Evolutionary conservation across 2,329 filamentous ascomycete genomes (phyloP).

Genomic region (Claviceps spartinae): DNA sequence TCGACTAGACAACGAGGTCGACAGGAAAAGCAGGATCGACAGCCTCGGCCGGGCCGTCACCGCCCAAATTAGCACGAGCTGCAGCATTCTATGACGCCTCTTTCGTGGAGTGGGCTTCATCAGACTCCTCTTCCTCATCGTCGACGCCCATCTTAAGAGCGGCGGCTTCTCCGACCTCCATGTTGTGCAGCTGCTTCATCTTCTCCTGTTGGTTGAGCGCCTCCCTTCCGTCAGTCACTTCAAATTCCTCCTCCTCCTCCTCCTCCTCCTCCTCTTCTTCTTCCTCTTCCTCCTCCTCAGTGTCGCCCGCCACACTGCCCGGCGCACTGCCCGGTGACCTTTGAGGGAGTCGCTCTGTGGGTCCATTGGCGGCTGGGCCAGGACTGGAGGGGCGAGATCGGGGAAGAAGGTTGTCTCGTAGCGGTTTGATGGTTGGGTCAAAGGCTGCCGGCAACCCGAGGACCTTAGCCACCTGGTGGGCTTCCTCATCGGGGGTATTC

Average conservation of each 20-base stretch:
- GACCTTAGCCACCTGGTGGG: slow-evolving; percentile 49
- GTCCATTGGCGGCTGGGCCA: slow-evolving; percentile 7
- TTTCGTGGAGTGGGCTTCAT: slow-evolving; percentile 12
- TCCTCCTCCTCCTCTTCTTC: slow-evolving; percentile 20
- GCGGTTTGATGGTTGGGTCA: slow-evolving; percentile 49
- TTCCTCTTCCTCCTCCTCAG: slow-evolving; percentile 22
- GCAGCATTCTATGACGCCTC: slow-evolving; percentile 19
- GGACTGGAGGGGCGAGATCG: slow-evolving; percentile 11
- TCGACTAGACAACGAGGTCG: no score
- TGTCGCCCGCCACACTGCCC: slow-evolving; percentile 27
- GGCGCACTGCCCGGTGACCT: slow-evolving; percentile 19
- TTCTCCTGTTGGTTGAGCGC: slow-evolving; percentile 34
- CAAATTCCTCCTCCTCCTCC: slow-evolving; percentile 28
- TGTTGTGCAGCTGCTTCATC: slow-evolving; percentile 39
- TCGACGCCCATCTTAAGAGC: slow-evolving; percentile 30
- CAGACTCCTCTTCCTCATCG: slow-evolving; percentile 26
- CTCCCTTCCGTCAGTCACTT: slow-evolving; percentile 30
- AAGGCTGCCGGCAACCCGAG: slow-evolving; percentile 48
- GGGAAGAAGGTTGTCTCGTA: slow-evolving; percentile 20
- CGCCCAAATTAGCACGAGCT: slow-evolving; percentile 2
- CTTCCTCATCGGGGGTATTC: slow-evolving; percentile 47
- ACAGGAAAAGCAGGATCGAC: no score
- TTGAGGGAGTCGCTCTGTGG: slow-evolving; percentile 12
- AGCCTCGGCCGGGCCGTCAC: not conserved
- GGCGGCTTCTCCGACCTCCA: slow-evolving; percentile 45